These are phyloP conservation scores for Staphylotrichum tortipilum DNA, from an alignment of 495 filamentous ascomycete species.

Conservation along the genomic window DNA sequence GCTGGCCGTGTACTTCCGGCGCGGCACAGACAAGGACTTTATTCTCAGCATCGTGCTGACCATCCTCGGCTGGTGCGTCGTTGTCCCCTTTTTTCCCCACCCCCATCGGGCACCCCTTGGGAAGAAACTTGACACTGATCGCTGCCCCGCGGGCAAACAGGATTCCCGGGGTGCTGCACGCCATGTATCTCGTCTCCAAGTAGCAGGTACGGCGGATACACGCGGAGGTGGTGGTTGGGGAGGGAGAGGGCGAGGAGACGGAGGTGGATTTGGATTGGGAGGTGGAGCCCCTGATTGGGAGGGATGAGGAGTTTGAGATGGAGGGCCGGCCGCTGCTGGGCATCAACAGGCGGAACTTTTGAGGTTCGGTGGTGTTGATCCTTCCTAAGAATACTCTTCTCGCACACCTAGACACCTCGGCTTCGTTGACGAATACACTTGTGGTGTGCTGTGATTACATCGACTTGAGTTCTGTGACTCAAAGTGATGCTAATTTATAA, in stretches of 20 bases:
- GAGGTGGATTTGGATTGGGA: neutral
- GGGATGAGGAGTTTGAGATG: no score
- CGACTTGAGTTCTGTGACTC: no score
- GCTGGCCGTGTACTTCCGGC: slow-evolving; percentile 84
- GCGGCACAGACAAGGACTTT: slow-evolving; percentile 72
- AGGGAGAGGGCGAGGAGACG: neutral
- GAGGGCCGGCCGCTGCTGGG: no score
- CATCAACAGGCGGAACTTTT: no score
- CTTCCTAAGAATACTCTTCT: neutral
- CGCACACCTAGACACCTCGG: no score
- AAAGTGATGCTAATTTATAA: no score
- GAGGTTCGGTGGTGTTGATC: neutral
- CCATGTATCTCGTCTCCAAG: slow-evolving; percentile 3
- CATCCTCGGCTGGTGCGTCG: slow-evolving; percentile 61
- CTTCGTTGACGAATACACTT: no score
- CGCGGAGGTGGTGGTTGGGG: neutral
- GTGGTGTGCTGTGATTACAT: no score
- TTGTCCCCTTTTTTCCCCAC: no score
- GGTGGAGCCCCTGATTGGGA: no score
- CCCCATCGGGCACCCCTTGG: no score
- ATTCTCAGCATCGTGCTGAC: slow-evolving; percentile 84
- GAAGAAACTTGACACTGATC: neutral
- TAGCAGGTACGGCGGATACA: neutral
- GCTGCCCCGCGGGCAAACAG: neutral
- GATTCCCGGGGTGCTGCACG: slow-evolving; percentile 3